Evolutionary conservation across 306 rosid species (phyloP), one percentile per base, ranked within the genome.

Genomic region (Quercus parvula): DNA sequence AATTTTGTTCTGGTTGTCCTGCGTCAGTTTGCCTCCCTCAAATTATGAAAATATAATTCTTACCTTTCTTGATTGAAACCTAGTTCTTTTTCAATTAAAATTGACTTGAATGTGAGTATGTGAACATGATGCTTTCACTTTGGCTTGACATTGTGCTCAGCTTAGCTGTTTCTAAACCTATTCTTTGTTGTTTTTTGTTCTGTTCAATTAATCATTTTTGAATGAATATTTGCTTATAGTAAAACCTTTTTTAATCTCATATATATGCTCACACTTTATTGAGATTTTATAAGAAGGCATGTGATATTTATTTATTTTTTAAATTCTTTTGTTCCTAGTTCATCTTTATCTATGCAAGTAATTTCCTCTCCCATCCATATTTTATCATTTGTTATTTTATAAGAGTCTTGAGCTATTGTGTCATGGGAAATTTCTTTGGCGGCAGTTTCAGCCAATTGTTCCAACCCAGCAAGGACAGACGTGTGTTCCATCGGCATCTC

Each of bases 401-500:
- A 61, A 20, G 22, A 76, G 69, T 58, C 54, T 78, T 57, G 84
- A 78, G 41, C 78, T 76, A 64, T 38, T 56, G 75, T 38, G 76
- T 79, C 61, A 64, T 58, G 51, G 64, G 55, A 54, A 56, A 77
- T 75, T 63, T 66, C 22, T 77, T 81, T 30, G 38, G 68, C 22
- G 76, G 86, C 91, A 91, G 99, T 92, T 87, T 86, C 97, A 90
- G 68, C 94, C 97, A 12, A 81, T 35, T 35, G 41, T 91, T 78
- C 94, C 90, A 41, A 81, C 79, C 19, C 99, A 89, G 82, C 93
- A 86, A 77, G 99, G 95, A 66, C 97, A 91, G 77, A 88, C 85
- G 24, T 89, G 89, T 86, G 80, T 85, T 61, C 73, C 92, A 6
- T 76, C 91, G 61, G 81, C 83, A 78, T 73, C 93, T 25, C 97